These are phyloP conservation scores for Colletotrichum scovillei DNA, from an alignment of 2,329 filamentous ascomycete genomes.

Conservation along the genomic window DNA sequence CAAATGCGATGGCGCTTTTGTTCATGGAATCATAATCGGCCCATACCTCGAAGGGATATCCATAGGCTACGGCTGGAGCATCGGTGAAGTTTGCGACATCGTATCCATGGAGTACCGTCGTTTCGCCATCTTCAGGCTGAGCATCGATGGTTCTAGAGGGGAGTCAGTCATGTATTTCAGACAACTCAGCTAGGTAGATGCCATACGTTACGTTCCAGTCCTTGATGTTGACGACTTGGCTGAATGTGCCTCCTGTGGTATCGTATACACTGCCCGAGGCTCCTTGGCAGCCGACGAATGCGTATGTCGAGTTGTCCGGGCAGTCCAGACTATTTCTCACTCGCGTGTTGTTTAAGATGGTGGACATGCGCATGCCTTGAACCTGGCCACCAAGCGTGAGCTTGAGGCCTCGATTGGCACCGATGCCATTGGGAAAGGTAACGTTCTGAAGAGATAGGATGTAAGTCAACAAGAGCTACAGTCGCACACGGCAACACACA, in stretches of 20 bases:
- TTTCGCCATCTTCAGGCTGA: constrained; percentile 18
- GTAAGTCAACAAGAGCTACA: constrained; percentile 14
- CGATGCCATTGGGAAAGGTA: constrained; percentile 35
- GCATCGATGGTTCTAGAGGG: constrained; percentile 1
- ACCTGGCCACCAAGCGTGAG: constrained; percentile 33
- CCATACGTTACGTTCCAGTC: constrained; percentile 35
- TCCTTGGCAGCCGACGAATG: constrained; percentile 32
- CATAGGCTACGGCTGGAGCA: constrained; percentile 25
- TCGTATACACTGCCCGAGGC: constrained; percentile 33
- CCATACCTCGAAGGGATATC: constrained; percentile 37
- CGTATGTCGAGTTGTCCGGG: constrained; percentile 15
- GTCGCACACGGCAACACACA: not conserved
- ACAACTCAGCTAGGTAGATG: accelerated
- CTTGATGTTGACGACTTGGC: constrained; percentile 22
- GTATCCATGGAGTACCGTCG: constrained; percentile 32
- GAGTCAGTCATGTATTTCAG: not conserved
- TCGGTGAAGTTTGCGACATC: constrained; percentile 35
- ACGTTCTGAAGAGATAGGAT: constrained; percentile 20
- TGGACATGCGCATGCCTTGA: constrained; percentile 34
- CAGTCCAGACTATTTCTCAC: constrained; percentile 33
- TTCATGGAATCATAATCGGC: constrained; percentile 33
- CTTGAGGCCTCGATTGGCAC: constrained; percentile 33
- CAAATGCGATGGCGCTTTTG: constrained; percentile 35
- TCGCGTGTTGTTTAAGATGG: constrained; percentile 33
- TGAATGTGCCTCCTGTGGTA: constrained; percentile 22